A percentile compares a stretch with the other conserved stretches of the same genome.
Evolutionary conservation across 768 basidiomycete genomes (phyloP).

Genomic region (Tubosaeta sp.): DNA sequence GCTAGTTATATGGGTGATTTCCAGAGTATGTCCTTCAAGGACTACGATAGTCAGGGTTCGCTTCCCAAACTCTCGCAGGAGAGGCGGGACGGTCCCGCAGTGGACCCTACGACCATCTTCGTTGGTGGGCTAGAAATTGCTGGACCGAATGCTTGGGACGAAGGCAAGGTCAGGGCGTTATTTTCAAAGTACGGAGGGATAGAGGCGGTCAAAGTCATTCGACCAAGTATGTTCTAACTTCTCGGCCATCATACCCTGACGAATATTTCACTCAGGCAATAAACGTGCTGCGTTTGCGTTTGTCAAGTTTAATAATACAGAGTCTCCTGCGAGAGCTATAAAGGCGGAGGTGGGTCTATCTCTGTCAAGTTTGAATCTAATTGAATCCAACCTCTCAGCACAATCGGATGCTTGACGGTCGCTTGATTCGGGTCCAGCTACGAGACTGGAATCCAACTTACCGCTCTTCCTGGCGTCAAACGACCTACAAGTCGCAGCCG

Average conservation of each 20-base stretch:
- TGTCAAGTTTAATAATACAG: conserved; percentile 61
- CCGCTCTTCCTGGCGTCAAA: conserved; percentile 35
- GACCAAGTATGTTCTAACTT: conserved; percentile 48
- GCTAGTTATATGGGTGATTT: conserved; percentile 33
- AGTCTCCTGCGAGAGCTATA: conserved; percentile 65
- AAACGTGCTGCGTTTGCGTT: conserved; percentile 75
- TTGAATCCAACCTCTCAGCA: conserved; percentile 43
- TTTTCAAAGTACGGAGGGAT: conserved; percentile 65
- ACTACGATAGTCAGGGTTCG: conserved; percentile 19
- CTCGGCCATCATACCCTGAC: neutral
- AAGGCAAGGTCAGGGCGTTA: conserved; percentile 51
- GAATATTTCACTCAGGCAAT: conserved; percentile 39
- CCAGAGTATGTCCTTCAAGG: conserved; percentile 25
- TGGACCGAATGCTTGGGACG: conserved; percentile 65
- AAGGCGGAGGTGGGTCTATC: conserved; percentile 49
- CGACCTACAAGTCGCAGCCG: conserved; percentile 33
- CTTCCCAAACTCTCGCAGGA: conserved; percentile 20
- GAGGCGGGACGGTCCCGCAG: conserved; percentile 33
- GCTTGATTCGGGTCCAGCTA: conserved; percentile 70
- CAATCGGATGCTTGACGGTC: conserved; percentile 63
- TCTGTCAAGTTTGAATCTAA: conserved; percentile 1
- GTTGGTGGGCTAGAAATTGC: conserved; percentile 70
- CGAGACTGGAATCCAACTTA: conserved; percentile 63
- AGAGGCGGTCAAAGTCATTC: conserved; percentile 60
- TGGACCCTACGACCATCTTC: conserved; percentile 70